Conservation (phyloP, 176 grass and related monocot species). For the Aegilops sharonensis region DNA sequence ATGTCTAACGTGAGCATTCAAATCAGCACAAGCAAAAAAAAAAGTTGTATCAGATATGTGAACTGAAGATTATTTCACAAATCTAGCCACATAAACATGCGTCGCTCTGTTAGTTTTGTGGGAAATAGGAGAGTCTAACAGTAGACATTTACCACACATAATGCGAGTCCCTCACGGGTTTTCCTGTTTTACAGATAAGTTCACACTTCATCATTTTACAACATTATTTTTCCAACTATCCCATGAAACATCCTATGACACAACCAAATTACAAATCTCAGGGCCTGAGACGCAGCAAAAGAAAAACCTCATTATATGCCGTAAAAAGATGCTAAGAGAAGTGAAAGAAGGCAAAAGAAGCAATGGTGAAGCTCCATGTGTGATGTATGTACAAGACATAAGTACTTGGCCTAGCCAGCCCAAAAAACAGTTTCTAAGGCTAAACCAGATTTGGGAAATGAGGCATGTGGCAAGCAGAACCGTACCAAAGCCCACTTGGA, state of each 20-base stretch:
- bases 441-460: not conserved
- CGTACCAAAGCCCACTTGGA: not conserved
- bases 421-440: not conserved
- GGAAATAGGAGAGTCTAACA: constrained; percentile 1
- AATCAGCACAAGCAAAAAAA: no score
- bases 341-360: not conserved
- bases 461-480: not conserved
- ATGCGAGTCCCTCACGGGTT: not conserved
- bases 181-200: not conserved
- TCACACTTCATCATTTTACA: constrained; percentile 5
- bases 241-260: constrained; percentile 1
- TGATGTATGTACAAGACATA: constrained; percentile 3
- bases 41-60: no score
- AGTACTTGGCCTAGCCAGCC: not conserved
- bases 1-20: no score
- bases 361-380: not conserved
- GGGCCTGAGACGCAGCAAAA: not conserved
- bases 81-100: no score
- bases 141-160: not conserved
- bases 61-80: no score
- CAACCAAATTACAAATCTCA: not conserved
- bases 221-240: not conserved
- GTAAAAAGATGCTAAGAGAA: not conserved
- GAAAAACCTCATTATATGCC: not conserved
- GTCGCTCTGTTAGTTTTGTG: no score